Evolutionary conservation across 2,329 filamentous ascomycete species (phyloP).

Genomic region (Fusarium sp.): DNA sequence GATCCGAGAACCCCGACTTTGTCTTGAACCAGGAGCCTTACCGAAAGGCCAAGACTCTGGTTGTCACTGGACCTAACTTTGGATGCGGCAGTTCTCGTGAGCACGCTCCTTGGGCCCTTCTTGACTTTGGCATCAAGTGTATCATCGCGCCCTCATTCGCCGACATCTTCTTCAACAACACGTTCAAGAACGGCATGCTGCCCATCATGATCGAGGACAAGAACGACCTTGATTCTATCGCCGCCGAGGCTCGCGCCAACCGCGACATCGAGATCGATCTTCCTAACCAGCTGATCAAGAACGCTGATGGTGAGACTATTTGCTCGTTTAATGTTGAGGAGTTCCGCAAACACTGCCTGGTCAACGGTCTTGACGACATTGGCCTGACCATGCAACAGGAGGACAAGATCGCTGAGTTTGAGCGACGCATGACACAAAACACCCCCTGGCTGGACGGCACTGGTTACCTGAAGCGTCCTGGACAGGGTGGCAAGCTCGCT

Average conservation of each 20-base stretch:
- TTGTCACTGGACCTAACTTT: slow-evolving; percentile 93
- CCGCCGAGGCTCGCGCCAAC: slow-evolving; percentile 81
- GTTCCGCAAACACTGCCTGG: slow-evolving; percentile 93
- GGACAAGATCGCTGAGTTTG: slow-evolving; percentile 87
- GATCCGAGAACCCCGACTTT: slow-evolving; percentile 82
- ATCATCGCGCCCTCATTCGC: slow-evolving; percentile 86
- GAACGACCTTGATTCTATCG: slow-evolving; percentile 75
- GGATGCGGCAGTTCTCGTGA: slow-evolving; percentile 94
- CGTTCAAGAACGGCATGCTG: slow-evolving; percentile 99
- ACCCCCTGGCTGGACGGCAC: slow-evolving; percentile 94
- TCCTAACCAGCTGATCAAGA: slow-evolving; percentile 84
- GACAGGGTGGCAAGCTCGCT: slow-evolving; percentile 67
- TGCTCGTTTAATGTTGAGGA: slow-evolving; percentile 88
- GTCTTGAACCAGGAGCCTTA: slow-evolving; percentile 93
- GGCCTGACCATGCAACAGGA: slow-evolving; percentile 93
- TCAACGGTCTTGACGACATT: slow-evolving; percentile 96
- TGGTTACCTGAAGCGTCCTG: slow-evolving; percentile 78
- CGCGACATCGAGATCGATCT: slow-evolving; percentile 92
- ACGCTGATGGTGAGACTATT: slow-evolving; percentile 78
- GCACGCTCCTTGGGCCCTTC: slow-evolving; percentile 95
- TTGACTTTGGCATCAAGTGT: slow-evolving; percentile 96
- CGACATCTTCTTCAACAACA: slow-evolving; percentile 98
- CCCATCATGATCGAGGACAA: slow-evolving; percentile 81
- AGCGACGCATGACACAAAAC: slow-evolving; percentile 79
- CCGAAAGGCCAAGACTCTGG: slow-evolving; percentile 86